phyloP scores from a whole-genome alignment of 2,329 filamentous ascomycete genomes.

The Colletotrichum sp. region DNA sequence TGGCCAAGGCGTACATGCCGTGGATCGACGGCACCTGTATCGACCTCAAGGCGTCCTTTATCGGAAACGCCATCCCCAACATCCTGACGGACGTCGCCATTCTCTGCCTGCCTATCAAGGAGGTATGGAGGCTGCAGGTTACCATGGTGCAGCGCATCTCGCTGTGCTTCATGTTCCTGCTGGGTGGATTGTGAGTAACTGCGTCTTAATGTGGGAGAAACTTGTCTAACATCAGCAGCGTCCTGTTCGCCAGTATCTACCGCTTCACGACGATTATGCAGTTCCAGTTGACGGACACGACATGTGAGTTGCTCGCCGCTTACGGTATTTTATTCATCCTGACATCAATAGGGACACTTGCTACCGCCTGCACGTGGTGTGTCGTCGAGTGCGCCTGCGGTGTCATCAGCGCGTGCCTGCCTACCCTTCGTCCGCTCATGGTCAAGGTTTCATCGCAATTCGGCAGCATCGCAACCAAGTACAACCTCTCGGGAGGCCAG shows the following conservation, averaged over 20 bases:
- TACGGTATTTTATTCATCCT: background rate
- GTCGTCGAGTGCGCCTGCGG: slow-evolving; percentile 36
- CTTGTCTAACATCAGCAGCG: background rate
- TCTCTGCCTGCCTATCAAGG: slow-evolving; percentile 25
- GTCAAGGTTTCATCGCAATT: slow-evolving; percentile 9
- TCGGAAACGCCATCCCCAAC: slow-evolving; percentile 49
- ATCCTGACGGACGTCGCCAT: slow-evolving; percentile 43
- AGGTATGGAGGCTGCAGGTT: slow-evolving; percentile 33
- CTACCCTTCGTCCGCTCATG: slow-evolving; percentile 42
- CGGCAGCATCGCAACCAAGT: slow-evolving; percentile 12
- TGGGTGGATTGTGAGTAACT: slow-evolving; percentile 37
- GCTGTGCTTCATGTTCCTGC: slow-evolving; percentile 32
- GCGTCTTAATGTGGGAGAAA: background rate
- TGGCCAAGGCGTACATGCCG: slow-evolving; percentile 38
- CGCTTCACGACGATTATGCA: slow-evolving; percentile 35
- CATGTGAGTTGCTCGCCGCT: background rate
- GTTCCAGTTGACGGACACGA: slow-evolving; percentile 29
- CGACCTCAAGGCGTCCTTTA: slow-evolving; percentile 41
- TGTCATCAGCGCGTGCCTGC: slow-evolving; percentile 47
- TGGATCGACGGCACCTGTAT: slow-evolving; percentile 42
- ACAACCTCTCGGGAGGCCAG: slow-evolving; percentile 9
- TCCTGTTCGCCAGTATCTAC: slow-evolving; percentile 19
- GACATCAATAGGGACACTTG: slow-evolving; percentile 28
- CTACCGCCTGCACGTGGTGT: slow-evolving; percentile 35
- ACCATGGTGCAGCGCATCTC: slow-evolving; percentile 26